Percentiles rank a stretch among this genome's conserved stretches.
Evolutionary conservation across 2,329 filamentous ascomycete genomes (phyloP).

Genomic region (Hymenoscyphus albidus): DNA sequence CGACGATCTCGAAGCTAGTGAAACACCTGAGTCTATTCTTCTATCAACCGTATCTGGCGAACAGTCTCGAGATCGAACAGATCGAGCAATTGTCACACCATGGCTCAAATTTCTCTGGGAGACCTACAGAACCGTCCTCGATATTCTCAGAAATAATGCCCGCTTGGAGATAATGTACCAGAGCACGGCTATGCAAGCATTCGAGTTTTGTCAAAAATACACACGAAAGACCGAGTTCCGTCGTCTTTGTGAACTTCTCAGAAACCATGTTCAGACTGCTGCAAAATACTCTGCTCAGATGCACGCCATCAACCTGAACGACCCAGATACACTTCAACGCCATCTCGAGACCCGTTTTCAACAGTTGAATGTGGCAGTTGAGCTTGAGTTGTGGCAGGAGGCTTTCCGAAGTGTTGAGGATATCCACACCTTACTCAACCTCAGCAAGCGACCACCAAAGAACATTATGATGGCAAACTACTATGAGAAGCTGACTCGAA

Average conservation of each 20-base stretch:
- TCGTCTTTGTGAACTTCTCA: constrained; percentile 93
- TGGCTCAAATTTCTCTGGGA: constrained; percentile 99
- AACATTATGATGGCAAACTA: constrained; percentile 99
- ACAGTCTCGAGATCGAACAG: constrained; percentile 94
- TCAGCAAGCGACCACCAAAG: constrained; percentile 97
- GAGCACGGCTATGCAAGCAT: constrained; percentile 94
- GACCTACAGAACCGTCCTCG: constrained; percentile 95
- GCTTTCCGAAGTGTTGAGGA: constrained; percentile 99
- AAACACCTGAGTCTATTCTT: constrained; percentile 97
- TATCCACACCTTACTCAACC: constrained; percentile 92
- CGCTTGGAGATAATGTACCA: constrained; percentile 97
- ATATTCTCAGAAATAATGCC: constrained; percentile 98
- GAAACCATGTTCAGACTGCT: constrained; percentile 97
- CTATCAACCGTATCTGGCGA: constrained; percentile 97
- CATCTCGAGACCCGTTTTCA: constrained; percentile 98
- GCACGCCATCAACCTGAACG: constrained; percentile 98
- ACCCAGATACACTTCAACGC: constrained; percentile 93
- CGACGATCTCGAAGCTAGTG: constrained; percentile 93
- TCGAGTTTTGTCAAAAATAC: constrained; percentile 98
- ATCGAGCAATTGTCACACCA: constrained; percentile 95
- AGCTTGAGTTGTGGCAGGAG: constrained; percentile 98
- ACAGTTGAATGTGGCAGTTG: constrained; percentile 95
- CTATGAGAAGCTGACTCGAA: constrained; percentile 97
- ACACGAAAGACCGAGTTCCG: constrained; percentile 99
- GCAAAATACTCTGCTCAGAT: constrained; percentile 99